A percentile compares a stretch with the other conserved stretches of the same genome.
Evolutionary conservation across 257 asterid species (phyloP).

Genomic region (Agastache rugosa): DNA sequence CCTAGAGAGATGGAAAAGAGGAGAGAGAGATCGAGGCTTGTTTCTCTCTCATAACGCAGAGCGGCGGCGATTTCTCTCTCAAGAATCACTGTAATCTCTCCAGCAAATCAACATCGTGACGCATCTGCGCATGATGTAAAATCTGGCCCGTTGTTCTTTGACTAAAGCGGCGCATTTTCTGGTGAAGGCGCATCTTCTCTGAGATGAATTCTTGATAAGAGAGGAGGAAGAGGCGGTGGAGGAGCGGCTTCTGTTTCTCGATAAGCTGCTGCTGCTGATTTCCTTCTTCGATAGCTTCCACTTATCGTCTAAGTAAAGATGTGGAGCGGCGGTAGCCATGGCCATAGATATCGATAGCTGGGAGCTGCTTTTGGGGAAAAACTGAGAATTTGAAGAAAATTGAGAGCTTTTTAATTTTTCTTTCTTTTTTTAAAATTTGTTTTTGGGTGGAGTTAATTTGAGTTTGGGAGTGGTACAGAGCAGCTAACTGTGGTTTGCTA

Average conservation of each 20-base stretch:
- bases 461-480: slow-evolving; percentile 27
- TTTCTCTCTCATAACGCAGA: not conserved
- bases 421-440: not conserved
- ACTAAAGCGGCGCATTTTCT: slow-evolving; percentile 81
- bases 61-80: slow-evolving; percentile 28
- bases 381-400: not conserved
- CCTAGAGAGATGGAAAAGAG: not conserved
- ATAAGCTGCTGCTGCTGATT: slow-evolving; percentile 33
- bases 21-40: not conserved
- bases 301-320: slow-evolving; percentile 46
- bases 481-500: slow-evolving; percentile 40
- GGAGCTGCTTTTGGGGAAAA: not conserved
- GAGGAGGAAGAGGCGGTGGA: slow-evolving; percentile 34
- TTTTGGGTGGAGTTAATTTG: slow-evolving; percentile 26
- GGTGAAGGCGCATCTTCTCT: slow-evolving; percentile 66
- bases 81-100: slow-evolving; percentile 77
- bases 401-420: not conserved
- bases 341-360: slow-evolving; percentile 11
- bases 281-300: slow-evolving; percentile 51
- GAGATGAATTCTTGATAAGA: slow-evolving; percentile 41
- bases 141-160: slow-evolving; percentile 86
- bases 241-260: slow-evolving; percentile 38
- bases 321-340: slow-evolving; percentile 31
- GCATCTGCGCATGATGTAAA: slow-evolving; percentile 87
- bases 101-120: slow-evolving; percentile 92